A percentile compares a stretch with the other conserved stretches of the same genome.
Evolutionary conservation across 2,329 filamentous ascomycete species (phyloP).

Genomic region (Ceratocystis eucalypticola): DNA sequence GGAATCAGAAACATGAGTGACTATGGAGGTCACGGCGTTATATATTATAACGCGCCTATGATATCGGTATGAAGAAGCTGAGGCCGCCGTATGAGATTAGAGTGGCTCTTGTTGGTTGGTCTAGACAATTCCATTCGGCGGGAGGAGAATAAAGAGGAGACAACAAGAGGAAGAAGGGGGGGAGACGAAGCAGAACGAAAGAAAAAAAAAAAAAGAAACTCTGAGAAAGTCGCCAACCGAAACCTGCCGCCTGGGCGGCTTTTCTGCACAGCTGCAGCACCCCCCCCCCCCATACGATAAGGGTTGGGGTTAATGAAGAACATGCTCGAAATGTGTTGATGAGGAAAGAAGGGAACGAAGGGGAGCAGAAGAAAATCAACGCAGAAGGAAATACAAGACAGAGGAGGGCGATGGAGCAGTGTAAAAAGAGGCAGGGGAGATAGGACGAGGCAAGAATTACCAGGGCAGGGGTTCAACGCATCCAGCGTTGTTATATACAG

Average conservation of each 20-base stretch:
- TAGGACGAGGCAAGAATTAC: too few species aligned
- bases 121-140: neutral
- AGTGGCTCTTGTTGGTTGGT: neutral
- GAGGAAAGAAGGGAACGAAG: neutral
- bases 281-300: too few species aligned
- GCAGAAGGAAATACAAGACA: neutral
- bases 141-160: neutral
- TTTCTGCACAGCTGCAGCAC: too few species aligned
- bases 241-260: too few species aligned
- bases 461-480: too few species aligned
- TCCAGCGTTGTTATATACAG: too few species aligned
- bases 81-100: neutral
- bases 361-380: neutral
- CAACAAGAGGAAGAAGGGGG: neutral
- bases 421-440: too few species aligned
- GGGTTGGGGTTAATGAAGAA: neutral
- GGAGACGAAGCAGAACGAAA: neutral
- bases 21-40: neutral
- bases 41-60: neutral
- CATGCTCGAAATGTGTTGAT: neutral
- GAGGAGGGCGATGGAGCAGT: neutral
- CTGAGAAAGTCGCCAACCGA: neutral
- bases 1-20: neutral
- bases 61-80: neutral
- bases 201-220: neutral